Percentiles rank a stretch among this genome's conserved stretches.
phyloP scores from a whole-genome alignment of 2,329 filamentous ascomycete species.

The Phaeoacremonium minimum region DNA sequence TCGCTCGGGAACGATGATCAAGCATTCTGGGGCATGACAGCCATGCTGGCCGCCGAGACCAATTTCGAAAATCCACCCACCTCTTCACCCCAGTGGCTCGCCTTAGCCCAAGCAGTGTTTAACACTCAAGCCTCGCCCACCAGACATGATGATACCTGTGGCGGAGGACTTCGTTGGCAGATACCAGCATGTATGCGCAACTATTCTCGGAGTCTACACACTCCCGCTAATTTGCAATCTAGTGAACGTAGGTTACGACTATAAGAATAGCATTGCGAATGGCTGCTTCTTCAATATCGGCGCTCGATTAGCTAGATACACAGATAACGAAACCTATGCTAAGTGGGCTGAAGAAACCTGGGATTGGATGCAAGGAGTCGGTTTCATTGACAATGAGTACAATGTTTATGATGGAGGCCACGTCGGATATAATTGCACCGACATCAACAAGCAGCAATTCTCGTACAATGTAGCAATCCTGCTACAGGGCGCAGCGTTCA shows the following conservation, averaged over 20 bases:
- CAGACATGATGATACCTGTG: constrained; percentile 6
- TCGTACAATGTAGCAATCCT: constrained; percentile 63
- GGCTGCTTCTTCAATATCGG: constrained; percentile 62
- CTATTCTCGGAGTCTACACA: no score
- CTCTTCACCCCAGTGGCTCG: constrained; percentile 6
- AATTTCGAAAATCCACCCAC: constrained; percentile 3
- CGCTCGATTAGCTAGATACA: constrained; percentile 69
- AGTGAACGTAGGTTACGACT: no score
- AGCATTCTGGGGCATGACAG: constrained; percentile 7
- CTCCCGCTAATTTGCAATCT: no score
- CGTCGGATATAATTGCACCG: constrained; percentile 53
- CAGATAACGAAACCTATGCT: constrained; percentile 60
- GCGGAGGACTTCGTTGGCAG: constrained; percentile 7
- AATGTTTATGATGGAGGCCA: constrained; percentile 63
- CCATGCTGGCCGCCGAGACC: constrained; percentile 8
- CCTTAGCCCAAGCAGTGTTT: constrained; percentile 7
- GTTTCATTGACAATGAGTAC: constrained; percentile 53
- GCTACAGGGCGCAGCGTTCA: constrained; percentile 59
- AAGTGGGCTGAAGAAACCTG: constrained; percentile 58
- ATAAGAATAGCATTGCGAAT: constrained; percentile 58
- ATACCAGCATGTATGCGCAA: no score
- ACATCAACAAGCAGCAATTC: constrained; percentile 59
- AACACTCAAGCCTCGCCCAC: constrained; percentile 5
- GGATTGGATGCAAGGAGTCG: constrained; percentile 52
- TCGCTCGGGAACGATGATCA: constrained; percentile 9